These are phyloP conservation scores for Madurella mycetomatis DNA, from an alignment of 2,329 filamentous ascomycete species.

Conservation along the genomic window DNA sequence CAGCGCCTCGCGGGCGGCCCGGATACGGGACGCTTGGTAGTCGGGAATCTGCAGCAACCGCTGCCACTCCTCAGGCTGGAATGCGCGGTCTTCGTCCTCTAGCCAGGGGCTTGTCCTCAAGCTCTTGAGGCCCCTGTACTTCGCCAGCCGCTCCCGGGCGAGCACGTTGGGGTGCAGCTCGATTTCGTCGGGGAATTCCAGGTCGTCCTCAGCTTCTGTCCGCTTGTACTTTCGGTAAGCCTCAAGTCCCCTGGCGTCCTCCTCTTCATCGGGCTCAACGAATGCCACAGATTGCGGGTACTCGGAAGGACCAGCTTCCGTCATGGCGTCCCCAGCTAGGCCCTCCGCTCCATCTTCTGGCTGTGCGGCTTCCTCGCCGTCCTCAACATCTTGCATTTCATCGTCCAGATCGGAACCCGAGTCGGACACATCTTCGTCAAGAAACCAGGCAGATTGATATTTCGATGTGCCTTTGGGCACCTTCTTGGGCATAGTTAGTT, in stretches of 20 bases:
- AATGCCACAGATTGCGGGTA: slow-evolving; percentile 95
- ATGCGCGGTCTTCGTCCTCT: slow-evolving; percentile 75
- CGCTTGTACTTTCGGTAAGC: slow-evolving; percentile 75
- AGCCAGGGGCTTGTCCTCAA: slow-evolving; percentile 85
- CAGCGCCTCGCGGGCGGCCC: slow-evolving; percentile 73
- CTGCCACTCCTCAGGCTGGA: slow-evolving; percentile 87
- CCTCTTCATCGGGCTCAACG: slow-evolving; percentile 77
- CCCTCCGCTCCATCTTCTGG: slow-evolving; percentile 84
- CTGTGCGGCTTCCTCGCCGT: slow-evolving; percentile 52
- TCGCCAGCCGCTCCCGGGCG: slow-evolving; percentile 76
- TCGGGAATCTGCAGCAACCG: slow-evolving; percentile 83
- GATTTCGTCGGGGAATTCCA: slow-evolving; percentile 96
- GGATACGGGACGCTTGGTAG: slow-evolving; percentile 78
- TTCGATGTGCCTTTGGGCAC: slow-evolving; percentile 87
- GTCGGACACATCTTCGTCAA: slow-evolving; percentile 70
- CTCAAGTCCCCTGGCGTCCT: slow-evolving; percentile 68
- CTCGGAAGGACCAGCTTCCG: slow-evolving; percentile 74
- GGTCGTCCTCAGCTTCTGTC: slow-evolving; percentile 80
- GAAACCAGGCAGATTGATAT: slow-evolving; percentile 92
- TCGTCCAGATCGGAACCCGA: slow-evolving; percentile 78
- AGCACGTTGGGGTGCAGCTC: slow-evolving; percentile 85
- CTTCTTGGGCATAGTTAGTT: slow-evolving; percentile 61
- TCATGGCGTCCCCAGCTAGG: slow-evolving; percentile 60
- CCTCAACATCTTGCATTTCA: slow-evolving; percentile 55
- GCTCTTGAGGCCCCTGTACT: slow-evolving; percentile 90